Evolutionary conservation across 2,329 filamentous ascomycete species (phyloP), one percentile per base, ranked within the genome.

Genomic region (Cryphonectria japonica): DNA sequence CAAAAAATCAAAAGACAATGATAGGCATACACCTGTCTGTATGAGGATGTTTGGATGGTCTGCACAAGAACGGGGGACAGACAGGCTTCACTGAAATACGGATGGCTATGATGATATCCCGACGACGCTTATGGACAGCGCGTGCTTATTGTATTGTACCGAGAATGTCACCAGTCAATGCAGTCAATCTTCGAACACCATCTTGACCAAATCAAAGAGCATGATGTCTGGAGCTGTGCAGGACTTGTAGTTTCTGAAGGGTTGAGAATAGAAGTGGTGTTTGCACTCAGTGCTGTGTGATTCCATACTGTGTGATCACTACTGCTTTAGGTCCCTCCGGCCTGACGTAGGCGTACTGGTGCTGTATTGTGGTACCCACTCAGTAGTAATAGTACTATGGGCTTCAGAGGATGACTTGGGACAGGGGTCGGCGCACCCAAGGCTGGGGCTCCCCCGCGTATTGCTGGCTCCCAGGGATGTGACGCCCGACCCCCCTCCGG

Each of bases 71-170:
- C 7, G 34, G 32, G 59, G 34, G 14, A 34, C 26, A 60, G 37
- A 39, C 60, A 16, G 61, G 66, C 43, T 61, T 57, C 65, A 62
- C 61, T 66, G 60, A 34, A 61, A 61, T 50, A 69, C 54, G 62
- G 62, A 69, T 46, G 65, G 67, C 66, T 68, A 72, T 68, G 69
- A 72, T 70, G 69, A 72, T 72, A 71, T 70, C 65, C 71, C 50
- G 65, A 69, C 71, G 62, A 52, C 32, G 71, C 71, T 61, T 57
- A 66, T 13, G 68, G 54, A 70, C 68, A 69, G 68, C 70, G 67
- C 67, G 70, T 70, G 57, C 70, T 54, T 43, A 67, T 63, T 54
- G 34, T 29, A 50, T 52, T 32, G 29, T 37, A 34, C 26, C 13
- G 61, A 64, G 39, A 46, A 66, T 52, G 63, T 32, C 22, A 63